Evolutionary conservation across 2,329 filamentous ascomycete genomes (phyloP).

Genomic region (Hymenoscyphus repandus): DNA sequence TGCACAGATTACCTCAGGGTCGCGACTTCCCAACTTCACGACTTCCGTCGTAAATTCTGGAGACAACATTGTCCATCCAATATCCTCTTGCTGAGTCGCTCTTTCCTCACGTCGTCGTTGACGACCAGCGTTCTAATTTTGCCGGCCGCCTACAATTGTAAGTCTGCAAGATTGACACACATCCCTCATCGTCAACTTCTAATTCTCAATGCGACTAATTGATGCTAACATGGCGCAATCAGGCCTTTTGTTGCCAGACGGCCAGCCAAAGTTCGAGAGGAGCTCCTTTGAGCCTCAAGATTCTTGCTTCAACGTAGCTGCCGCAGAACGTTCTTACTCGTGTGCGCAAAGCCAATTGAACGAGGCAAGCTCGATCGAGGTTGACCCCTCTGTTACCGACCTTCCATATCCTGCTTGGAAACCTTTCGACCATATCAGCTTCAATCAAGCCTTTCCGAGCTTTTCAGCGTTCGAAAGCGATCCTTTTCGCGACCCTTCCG

Average conservation of each 20-base stretch:
- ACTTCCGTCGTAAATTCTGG: neutral
- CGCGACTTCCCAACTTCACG: slow-evolving; percentile 3
- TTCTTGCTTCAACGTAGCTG: neutral
- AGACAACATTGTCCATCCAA: neutral
- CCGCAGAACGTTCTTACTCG: neutral
- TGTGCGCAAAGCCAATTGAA: neutral
- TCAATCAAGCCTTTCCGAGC: too few relatives aligned
- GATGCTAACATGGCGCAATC: neutral
- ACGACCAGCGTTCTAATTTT: neutral
- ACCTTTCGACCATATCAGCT: too few relatives aligned
- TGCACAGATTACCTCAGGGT: neutral
- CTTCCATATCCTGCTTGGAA: too few relatives aligned
- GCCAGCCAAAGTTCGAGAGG: too few relatives aligned
- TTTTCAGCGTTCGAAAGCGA: neutral
- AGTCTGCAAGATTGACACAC: neutral
- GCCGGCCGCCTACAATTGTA: neutral
- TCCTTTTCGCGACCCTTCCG: neutral
- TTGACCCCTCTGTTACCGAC: neutral
- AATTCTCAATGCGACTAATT: neutral
- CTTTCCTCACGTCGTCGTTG: neutral
- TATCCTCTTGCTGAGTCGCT: neutral
- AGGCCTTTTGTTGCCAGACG: too few relatives aligned
- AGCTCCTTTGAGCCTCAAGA: neutral
- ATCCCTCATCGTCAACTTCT: neutral
- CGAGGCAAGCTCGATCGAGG: neutral